Base-by-base conservation (phyloP, 495 filamentous ascomycete genomes). In the Astrothelium macrocarpum region DNA sequence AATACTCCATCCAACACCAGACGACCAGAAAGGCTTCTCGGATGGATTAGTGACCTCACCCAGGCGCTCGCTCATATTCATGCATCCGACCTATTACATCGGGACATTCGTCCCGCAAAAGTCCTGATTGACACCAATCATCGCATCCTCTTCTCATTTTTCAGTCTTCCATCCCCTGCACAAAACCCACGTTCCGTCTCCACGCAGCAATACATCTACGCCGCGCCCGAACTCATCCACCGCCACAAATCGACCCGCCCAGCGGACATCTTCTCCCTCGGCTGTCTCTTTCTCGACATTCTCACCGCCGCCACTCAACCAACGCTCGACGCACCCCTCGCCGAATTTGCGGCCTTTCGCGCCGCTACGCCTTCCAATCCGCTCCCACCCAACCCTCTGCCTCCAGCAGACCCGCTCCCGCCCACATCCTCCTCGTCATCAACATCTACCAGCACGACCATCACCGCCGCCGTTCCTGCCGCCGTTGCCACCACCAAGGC, bases 221-320 rank as follows among this genome's bases (percentile, higher is more conserved):
- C 70, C 3, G 67, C 71, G 1, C 71, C 71, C 14, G 71, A 73
- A 59, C 32, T 60, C 32, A 56, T 73, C 49, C 32, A 61, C 1
- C 65, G 64, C 2, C 65, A 67, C 56, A 65, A 62, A 26, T 29
- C 16, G 16, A 59, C 39, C 2, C 56, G 62, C 49, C 29, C 25
- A 5, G 12, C 49, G 2, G 92, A 96, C 72, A 80, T 96, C 61
- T 90, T 92, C 73, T 91, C 90, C 5, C 80, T 91, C 25, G 87
- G 83, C 9, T 85, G 85, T 67, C 75, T 90, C 59, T 85, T 87
- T 66, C 78, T 89, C 45, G 86, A 90, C 62, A 77, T 90, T 23
- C 67, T 90, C n/a, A 83, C 81, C 28, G 82, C 87, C 68, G 49
- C 49, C 25, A 56, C 49, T 5, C 49, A 29, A 1, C 64, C 62